phyloP scores from a whole-genome alignment of 352 stramenopile species.

The Peronospora farinosa region DNA sequence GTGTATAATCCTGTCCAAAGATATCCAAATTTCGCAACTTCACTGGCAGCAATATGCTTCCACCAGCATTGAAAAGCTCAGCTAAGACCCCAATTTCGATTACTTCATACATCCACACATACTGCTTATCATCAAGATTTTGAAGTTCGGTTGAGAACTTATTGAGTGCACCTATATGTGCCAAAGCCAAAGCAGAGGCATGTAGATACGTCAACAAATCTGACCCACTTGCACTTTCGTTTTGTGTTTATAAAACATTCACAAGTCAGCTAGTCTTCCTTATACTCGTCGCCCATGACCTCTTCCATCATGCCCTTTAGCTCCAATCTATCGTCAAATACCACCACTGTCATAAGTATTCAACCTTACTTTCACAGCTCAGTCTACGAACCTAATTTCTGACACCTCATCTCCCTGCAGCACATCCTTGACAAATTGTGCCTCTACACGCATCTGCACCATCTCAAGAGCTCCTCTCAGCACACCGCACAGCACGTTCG shows the following conservation, averaged over 20 bases:
- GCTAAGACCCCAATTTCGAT: no score
- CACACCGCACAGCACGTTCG: conserved; percentile 94
- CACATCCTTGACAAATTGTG: conserved; percentile 80
- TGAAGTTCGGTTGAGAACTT: no score
- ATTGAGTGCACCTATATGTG: background rate
- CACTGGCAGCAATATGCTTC: no score
- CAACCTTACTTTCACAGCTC: background rate
- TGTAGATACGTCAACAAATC: background rate
- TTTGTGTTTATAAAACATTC: background rate
- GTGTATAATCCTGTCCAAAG: background rate
- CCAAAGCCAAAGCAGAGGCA: background rate
- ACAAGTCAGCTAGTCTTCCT: conserved; percentile 52
- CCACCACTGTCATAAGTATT: background rate
- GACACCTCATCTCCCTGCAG: conserved; percentile 83
- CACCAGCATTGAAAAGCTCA: no score
- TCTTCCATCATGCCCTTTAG: conserved; percentile 88
- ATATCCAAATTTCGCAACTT: no score
- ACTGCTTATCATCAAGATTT: no score
- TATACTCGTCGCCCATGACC: conserved; percentile 85
- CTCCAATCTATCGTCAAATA: conserved; percentile 42
- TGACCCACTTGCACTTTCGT: background rate
- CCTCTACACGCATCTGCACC: conserved; percentile 86
- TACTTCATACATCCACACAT: no score
- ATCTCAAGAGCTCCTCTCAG: conserved; percentile 95
- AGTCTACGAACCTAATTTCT: conserved; percentile 55